Evolutionary conservation across 345 rosid genomes (phyloP), one percentile per base, ranked within the genome.

Genomic region (Cardamine chenopodiifolia): DNA sequence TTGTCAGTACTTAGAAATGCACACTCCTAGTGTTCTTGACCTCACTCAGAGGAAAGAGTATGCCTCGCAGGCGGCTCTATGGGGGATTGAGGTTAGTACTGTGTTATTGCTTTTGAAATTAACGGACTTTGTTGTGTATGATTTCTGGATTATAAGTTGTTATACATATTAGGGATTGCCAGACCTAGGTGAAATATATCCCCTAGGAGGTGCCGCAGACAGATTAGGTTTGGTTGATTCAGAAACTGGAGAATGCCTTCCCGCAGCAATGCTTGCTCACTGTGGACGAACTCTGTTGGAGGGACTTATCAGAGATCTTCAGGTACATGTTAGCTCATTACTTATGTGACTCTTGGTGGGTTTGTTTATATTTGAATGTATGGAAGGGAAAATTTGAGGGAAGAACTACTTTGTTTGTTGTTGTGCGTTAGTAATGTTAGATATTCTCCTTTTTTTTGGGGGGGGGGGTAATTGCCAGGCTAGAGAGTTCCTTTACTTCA

Each of bases 251-350:
- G 97, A 94, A 83, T 91, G 92, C 62, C 92, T 94, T 75, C 97
- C 97, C 1, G 98, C 98, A 66, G 98, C 96, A 48, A 86, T 94
- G 97, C 96, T 94, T 83, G 88, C 90, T 49, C 91, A 89, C 79
- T 88, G 98, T 82, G 98, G 98, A 73, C 71, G 87, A 75, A 91
- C 96, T 39, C 82, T 94, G 77, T 78, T 94, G 83, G 98, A 94
- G 82, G 97, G 95, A 71, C 98, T 91, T 66, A 82, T 94, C 50
- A 85, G 97, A 83, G 97, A 91, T 82, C 92, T 94, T 74, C 97
- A 91, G 97, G 96, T 91, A 87, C 68, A 68, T 11, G 28, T 61
- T 73, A 72, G 39, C 56, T 56, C 8, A 23, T 20, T 68, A 39
- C 35, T 59, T 19, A 19, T 68, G 66, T 77, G 47, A 20, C 17